Base-by-base conservation (phyloP, 2,329 filamentous ascomycete species). In the Neofusicoccum kwambonambiense region DNA sequence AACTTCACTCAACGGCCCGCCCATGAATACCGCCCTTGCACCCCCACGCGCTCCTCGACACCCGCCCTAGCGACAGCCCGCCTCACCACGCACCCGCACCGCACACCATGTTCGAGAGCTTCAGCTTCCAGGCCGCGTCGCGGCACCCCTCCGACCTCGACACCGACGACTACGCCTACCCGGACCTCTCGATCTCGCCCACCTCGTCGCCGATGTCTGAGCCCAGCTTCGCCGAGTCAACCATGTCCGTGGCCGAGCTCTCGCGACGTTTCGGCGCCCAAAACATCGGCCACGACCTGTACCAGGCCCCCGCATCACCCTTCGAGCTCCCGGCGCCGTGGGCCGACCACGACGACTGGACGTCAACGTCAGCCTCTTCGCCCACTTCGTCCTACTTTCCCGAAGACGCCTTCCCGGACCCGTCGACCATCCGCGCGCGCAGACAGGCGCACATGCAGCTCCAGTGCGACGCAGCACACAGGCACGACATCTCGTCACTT, bases 401-500 rank as follows among this genome's bases (percentile, higher is more conserved):
- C 47, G 49, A 52, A 27, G 54, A 37, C 22, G 19, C 37, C 6
- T 60, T 35, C 39, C 54, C 52, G 11, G 34, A 60, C 34, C 63
- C 52, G 2, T 75, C 76, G 3, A 69, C 75, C 49, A 70, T 78
- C 27, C 71, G 79, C 41, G 72, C 75, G 69, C 77, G 77, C 64
- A 74, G 80, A 45, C 80, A 81, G 67, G 69, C 72, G 27, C 77
- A 74, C 69, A 74, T 75, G 37, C 74, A 77, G 52, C 68, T 79
- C 67, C 76, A 81, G 60, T 81, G 78, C 74, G 74, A 71, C 64
- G 64, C 74, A 3, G 70, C 75, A 4, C 77, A 80, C 65, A 70
- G 75, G 41, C 73, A 74, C 27, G 79, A 81, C 68, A 78, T 81
- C 50, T 74, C 77, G 12, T 70, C 72, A 31, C 73, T 82, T 15